A percentile compares a stretch with the other conserved stretches of the same genome.
phyloP scores from a whole-genome alignment of 2,329 filamentous ascomycete species.

The Exserohilum turcica region DNA sequence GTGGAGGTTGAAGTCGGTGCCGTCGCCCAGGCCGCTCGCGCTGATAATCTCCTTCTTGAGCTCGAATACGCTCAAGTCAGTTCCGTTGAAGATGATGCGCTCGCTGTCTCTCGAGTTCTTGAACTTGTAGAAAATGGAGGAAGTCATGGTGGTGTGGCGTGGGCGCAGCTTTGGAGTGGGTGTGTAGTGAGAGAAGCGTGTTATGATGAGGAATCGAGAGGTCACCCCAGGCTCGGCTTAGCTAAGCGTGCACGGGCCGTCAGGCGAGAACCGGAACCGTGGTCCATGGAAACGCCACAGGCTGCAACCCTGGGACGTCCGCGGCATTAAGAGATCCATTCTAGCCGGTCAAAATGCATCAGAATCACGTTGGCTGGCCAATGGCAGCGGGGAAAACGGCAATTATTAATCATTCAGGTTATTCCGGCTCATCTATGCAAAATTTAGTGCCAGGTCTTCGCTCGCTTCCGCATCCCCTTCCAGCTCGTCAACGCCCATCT shows the following conservation, averaged over 20 bases:
- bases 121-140: conserved; percentile 99
- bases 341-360: not conserved
- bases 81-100: conserved; percentile 94
- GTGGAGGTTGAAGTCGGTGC: conserved; percentile 92
- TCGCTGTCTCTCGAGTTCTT: conserved; percentile 97
- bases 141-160: conserved; percentile 67
- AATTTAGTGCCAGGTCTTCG: too few relatives aligned
- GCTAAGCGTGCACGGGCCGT: conserved; percentile 7
- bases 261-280: not conserved
- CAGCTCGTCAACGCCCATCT: conserved; percentile 32
- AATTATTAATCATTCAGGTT: not conserved
- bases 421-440: not conserved
- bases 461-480: conserved; percentile 37
- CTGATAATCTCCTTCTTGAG: conserved; percentile 98
- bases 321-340: not conserved
- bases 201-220: conserved; percentile 6
- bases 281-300: not conserved
- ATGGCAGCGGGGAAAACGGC: not conserved
- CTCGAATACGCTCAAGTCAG: conserved; percentile 97
- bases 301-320: not conserved
- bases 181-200: conserved; percentile 14
- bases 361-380: not conserved
- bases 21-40: conserved; percentile 91
- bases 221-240: not conserved
- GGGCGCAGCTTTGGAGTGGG: conserved; percentile 1